Evolutionary conservation across 805 yeast genomes (phyloP).

Genomic region (Metschnikowia baotianmanensis): DNA sequence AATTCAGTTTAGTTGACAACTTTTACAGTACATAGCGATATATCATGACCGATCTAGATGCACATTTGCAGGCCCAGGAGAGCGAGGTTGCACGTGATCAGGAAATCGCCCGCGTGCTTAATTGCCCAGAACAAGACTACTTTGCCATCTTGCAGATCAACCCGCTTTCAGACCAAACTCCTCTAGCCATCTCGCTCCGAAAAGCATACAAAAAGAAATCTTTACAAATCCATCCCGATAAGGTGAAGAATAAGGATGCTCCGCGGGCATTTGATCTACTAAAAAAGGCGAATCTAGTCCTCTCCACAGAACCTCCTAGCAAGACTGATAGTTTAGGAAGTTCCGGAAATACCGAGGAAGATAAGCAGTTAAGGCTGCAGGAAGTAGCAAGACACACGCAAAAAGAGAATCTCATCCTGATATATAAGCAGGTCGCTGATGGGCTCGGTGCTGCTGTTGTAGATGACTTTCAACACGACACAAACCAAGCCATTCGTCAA

Average conservation of each 20-base stretch:
- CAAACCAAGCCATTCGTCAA: conserved; percentile 26
- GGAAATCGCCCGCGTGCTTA: conserved; percentile 56
- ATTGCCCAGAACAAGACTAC: conserved; percentile 48
- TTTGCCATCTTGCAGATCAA: conserved; percentile 50
- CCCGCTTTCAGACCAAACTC: conserved; percentile 39
- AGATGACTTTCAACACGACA: conserved; percentile 26
- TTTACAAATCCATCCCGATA: conserved; percentile 68
- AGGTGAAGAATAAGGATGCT: conserved; percentile 52
- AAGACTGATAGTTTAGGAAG: background rate
- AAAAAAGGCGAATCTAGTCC: conserved; percentile 48
- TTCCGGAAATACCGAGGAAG: background rate
- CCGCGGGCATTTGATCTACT: conserved; percentile 61
- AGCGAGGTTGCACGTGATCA: conserved; percentile 37
- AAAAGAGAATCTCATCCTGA: conserved; percentile 25
- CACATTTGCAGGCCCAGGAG: conserved; percentile 23
- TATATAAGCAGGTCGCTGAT: conserved; percentile 27
- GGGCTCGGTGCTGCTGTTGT: conserved; percentile 3
- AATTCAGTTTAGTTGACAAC: background rate
- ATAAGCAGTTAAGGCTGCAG: conserved; percentile 1
- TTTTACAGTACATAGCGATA: too few species aligned
- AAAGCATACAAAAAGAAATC: conserved; percentile 57
- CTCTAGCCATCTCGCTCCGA: conserved; percentile 37
- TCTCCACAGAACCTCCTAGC: conserved; percentile 21
- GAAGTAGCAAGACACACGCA: conserved; percentile 13
- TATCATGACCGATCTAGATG: conserved; percentile 14